Conservation (phyloP, 805 yeast species). For the Hanseniaspora clermontiae region DNA sequence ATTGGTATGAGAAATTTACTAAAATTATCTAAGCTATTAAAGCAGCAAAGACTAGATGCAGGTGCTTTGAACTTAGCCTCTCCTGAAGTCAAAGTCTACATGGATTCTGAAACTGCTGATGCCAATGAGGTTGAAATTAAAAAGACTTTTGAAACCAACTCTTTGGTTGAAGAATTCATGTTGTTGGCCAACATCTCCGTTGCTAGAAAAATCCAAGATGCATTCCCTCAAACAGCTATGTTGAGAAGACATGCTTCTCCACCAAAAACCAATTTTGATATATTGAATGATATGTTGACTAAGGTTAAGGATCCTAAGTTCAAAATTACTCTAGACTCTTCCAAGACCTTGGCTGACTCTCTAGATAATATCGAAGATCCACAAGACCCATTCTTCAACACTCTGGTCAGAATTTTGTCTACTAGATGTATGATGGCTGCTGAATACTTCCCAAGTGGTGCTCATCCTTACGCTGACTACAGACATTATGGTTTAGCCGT, state of each 20-base stretch:
- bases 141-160: constrained; percentile 76
- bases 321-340: constrained; percentile 60
- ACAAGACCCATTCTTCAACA: constrained; percentile 80
- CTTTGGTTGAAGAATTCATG: constrained; percentile 97
- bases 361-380: constrained; percentile 77
- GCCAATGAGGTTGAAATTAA: constrained; percentile 93
- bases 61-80: constrained; percentile 96
- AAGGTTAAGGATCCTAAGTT: constrained; percentile 57
- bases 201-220: constrained; percentile 80
- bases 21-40: constrained; percentile 66
- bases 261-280: constrained; percentile 84
- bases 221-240: constrained; percentile 97
- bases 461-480: constrained; percentile 79
- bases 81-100: constrained; percentile 94
- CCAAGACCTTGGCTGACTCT: constrained; percentile 86
- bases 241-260: constrained; percentile 97
- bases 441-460: constrained; percentile 87
- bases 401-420: constrained; percentile 87
- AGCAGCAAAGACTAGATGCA: constrained; percentile 74
- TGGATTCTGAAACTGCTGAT: constrained; percentile 94
- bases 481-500: constrained; percentile 95
- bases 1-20: constrained; percentile 76
- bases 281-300: constrained; percentile 75
- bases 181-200: constrained; percentile 92
- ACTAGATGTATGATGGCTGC: constrained; percentile 99